phyloP scores from a whole-genome alignment of 1,284 basidiomycete genomes.

The Flammula alnicola region DNA sequence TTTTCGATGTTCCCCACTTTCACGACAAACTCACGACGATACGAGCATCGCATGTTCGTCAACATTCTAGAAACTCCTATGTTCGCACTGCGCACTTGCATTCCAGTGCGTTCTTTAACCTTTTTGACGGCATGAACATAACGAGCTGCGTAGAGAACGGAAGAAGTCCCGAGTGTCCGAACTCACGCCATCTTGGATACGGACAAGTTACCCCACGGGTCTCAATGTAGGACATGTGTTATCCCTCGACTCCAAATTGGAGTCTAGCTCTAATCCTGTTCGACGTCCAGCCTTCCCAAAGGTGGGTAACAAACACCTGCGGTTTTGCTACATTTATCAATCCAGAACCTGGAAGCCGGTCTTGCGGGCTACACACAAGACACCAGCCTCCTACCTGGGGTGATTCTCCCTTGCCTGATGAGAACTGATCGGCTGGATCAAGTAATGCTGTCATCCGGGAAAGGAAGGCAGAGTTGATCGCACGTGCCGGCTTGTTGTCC shows the following conservation, averaged over 20 bases:
- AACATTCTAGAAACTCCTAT: slow-evolving; percentile 2
- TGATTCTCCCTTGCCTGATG: slow-evolving; percentile 12
- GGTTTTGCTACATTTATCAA: slow-evolving; percentile 1
- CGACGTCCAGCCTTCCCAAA: slow-evolving; percentile 5
- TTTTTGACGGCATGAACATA: neutral
- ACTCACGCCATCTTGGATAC: slow-evolving; percentile 1
- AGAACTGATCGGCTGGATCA: slow-evolving; percentile 21
- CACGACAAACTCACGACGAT: too few relatives aligned
- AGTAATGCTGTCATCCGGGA: slow-evolving; percentile 12
- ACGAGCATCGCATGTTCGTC: too few relatives aligned
- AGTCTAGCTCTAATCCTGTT: neutral
- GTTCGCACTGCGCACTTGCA: neutral
- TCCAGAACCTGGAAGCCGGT: neutral
- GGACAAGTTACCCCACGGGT: slow-evolving; percentile 4
- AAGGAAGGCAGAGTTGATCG: slow-evolving; percentile 9
- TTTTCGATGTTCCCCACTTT: too few relatives aligned
- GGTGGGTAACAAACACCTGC: neutral
- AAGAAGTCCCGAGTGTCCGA: slow-evolving; percentile 11
- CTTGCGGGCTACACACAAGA: slow-evolving; percentile 6
- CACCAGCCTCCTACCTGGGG: slow-evolving; percentile 4
- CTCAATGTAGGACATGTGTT: neutral
- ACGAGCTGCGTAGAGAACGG: neutral
- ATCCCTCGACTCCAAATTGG: neutral
- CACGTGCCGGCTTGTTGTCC: slow-evolving; percentile 23
- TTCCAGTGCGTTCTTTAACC: neutral